Percentiles rank a stretch among this genome's conserved stretches.
These are phyloP conservation scores for Lasiodiplodia theobromae DNA, from an alignment of 2,329 filamentous ascomycete genomes.

Conservation along the genomic window DNA sequence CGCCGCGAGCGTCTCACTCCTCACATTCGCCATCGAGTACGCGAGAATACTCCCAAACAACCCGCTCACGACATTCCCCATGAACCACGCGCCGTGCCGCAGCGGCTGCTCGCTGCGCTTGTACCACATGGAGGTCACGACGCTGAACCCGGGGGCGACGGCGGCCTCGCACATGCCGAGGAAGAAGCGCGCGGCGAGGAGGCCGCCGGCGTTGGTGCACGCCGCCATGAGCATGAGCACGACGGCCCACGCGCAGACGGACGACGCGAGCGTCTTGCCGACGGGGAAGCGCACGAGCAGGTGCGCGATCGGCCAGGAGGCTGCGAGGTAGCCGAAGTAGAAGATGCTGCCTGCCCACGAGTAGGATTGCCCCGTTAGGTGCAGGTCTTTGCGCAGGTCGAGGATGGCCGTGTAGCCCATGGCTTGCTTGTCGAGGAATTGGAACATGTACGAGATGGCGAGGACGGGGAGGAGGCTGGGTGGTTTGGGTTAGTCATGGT, in stretches of 20 bases:
- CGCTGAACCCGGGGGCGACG: slow-evolving; percentile 42
- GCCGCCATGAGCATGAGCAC: slow-evolving; percentile 17
- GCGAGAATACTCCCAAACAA: slow-evolving; percentile 24
- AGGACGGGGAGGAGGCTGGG: slow-evolving; percentile 33
- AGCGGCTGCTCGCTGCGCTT: slow-evolving; percentile 27
- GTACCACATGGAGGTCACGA: slow-evolving; percentile 36
- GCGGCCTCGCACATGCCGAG: slow-evolving; percentile 38
- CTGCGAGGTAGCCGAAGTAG: slow-evolving; percentile 34
- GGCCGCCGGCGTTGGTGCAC: slow-evolving; percentile 32
- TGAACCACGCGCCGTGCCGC: slow-evolving; percentile 29
- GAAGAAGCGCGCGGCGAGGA: slow-evolving; percentile 36
- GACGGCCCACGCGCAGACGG: slow-evolving; percentile 22
- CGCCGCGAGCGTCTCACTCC: background rate
- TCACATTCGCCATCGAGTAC: slow-evolving; percentile 20
- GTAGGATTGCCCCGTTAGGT: slow-evolving; percentile 36
- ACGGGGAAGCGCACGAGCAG: slow-evolving; percentile 31
- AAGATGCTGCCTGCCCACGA: slow-evolving; percentile 38
- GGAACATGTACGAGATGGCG: slow-evolving; percentile 34
- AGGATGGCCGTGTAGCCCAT: slow-evolving; percentile 37
- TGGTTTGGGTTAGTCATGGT: background rate
- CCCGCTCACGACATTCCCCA: slow-evolving; percentile 4
- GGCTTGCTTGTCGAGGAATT: slow-evolving; percentile 36
- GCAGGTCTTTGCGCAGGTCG: slow-evolving; percentile 34
- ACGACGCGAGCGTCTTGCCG: slow-evolving; percentile 25
- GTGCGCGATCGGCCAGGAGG: slow-evolving; percentile 18